These are phyloP conservation scores for Neonectria faginata DNA, from an alignment of 2,329 filamentous ascomycete species.

Conservation along the genomic window DNA sequence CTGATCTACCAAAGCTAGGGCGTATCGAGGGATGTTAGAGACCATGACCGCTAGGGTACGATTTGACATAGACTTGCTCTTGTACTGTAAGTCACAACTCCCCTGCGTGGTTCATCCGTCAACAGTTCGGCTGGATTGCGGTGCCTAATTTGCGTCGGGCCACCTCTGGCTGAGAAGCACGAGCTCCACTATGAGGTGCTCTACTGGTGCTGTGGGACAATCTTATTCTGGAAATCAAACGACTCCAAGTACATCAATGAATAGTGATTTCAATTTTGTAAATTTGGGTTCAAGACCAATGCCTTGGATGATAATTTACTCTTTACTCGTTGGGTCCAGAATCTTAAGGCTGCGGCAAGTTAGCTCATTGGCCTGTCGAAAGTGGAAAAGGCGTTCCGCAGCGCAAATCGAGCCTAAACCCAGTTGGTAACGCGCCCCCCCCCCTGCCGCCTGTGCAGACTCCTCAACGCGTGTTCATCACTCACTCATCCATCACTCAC, in stretches of 20 bases:
- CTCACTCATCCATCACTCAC: conserved; percentile 32
- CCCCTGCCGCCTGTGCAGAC: conserved; percentile 29
- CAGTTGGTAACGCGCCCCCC: conserved; percentile 32
- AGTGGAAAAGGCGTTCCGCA: conserved; percentile 19
- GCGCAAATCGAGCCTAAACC: conserved; percentile 27
- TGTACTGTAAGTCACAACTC: neutral
- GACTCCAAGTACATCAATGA: neutral
- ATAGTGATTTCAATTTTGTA: neutral
- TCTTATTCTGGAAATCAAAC: neutral
- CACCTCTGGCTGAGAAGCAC: neutral
- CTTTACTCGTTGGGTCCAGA: neutral
- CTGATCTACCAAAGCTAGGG: neutral
- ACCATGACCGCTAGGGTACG: neutral
- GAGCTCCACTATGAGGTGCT: neutral
- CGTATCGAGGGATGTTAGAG: neutral
- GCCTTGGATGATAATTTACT: neutral
- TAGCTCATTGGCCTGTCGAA: conserved; percentile 6
- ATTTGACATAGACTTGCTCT: neutral
- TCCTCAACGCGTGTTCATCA: conserved; percentile 34
- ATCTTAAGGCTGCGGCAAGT: neutral
- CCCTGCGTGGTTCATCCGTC: neutral
- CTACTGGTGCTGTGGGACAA: neutral
- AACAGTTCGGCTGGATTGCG: neutral
- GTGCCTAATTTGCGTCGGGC: neutral
- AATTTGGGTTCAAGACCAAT: neutral